Evolutionary conservation across 139 green algal genomes (phyloP).

Genomic region (Tetratostichococcus sp.): DNA sequence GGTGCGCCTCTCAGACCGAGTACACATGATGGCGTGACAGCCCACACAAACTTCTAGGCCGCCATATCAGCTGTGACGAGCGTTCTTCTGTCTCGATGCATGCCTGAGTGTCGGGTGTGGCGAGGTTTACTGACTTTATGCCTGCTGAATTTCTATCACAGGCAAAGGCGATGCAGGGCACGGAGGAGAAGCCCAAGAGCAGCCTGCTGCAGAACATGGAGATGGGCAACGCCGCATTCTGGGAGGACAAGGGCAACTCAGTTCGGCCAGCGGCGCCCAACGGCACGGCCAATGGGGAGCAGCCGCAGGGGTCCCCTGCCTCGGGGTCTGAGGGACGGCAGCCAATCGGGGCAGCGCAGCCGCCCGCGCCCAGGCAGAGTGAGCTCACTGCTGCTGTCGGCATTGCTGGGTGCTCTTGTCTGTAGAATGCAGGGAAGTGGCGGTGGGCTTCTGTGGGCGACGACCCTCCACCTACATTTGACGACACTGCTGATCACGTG

Average conservation of each 20-base stretch:
- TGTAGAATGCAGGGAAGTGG: too few species aligned
- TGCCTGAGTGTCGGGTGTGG: background rate
- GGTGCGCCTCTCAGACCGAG: background rate
- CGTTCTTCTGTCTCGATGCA: background rate
- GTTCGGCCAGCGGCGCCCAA: background rate
- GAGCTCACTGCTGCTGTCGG: too few species aligned
- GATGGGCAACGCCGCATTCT: constrained; percentile 15
- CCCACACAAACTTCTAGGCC: background rate
- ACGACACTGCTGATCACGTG: background rate
- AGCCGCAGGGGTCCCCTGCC: background rate
- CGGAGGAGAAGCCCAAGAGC: constrained; percentile 18
- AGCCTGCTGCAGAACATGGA: constrained; percentile 53
- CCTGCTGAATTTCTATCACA: too few species aligned
- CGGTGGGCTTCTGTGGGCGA: too few species aligned
- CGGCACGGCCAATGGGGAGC: background rate
- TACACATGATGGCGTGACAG: background rate
- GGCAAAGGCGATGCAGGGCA: too few species aligned
- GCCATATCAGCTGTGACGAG: background rate
- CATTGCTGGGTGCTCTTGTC: too few species aligned
- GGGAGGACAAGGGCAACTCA: too few species aligned
- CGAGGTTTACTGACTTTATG: background rate
- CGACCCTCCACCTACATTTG: too few species aligned
- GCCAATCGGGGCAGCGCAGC: too few species aligned
- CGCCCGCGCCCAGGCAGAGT: background rate
- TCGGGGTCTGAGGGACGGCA: too few species aligned